phyloP scores from a whole-genome alignment of 2,329 filamentous ascomycete genomes.

The Boeremia exigua region DNA sequence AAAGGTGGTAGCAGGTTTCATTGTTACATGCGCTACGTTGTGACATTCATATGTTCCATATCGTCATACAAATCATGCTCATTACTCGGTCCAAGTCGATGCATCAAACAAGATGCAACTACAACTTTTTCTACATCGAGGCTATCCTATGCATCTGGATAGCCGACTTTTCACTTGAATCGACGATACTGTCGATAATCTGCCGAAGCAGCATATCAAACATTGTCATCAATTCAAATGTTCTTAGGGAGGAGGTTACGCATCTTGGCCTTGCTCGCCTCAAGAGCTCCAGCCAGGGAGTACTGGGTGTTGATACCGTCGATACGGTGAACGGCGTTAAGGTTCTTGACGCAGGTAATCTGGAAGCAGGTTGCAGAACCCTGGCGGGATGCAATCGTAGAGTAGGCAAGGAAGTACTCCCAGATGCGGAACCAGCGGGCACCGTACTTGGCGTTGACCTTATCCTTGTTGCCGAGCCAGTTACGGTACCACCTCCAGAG shows the following conservation, averaged over 20 bases:
- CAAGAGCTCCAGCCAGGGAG: slow-evolving; percentile 70
- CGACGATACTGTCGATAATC: not conserved
- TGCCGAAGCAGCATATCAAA: not conserved
- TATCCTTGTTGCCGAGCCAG: slow-evolving; percentile 93
- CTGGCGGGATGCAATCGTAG: slow-evolving; percentile 83
- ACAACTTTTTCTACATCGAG: slow-evolving; percentile 5
- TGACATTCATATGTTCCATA: slow-evolving; percentile 14
- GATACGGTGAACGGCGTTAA: slow-evolving; percentile 83
- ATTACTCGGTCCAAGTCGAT: not conserved
- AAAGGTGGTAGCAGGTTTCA: slow-evolving; percentile 5
- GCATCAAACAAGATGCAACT: not conserved
- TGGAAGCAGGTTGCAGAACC: slow-evolving; percentile 86
- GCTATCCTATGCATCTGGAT: not conserved
- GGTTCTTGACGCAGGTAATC: slow-evolving; percentile 86
- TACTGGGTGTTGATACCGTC: slow-evolving; percentile 75
- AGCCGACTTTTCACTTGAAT: not conserved
- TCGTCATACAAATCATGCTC: slow-evolving; percentile 12
- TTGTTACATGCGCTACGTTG: slow-evolving; percentile 13
- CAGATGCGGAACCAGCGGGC: slow-evolving; percentile 95
- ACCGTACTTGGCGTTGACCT: slow-evolving; percentile 94
- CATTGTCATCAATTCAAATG: not conserved
- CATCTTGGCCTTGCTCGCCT: slow-evolving; percentile 51
- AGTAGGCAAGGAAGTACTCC: slow-evolving; percentile 89
- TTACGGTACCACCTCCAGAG: slow-evolving; percentile 99
- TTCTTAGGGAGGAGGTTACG: slow-evolving; percentile 18